Conservation (phyloP, 202 grass and related monocot genomes). For the Panicum hallii region DNA sequence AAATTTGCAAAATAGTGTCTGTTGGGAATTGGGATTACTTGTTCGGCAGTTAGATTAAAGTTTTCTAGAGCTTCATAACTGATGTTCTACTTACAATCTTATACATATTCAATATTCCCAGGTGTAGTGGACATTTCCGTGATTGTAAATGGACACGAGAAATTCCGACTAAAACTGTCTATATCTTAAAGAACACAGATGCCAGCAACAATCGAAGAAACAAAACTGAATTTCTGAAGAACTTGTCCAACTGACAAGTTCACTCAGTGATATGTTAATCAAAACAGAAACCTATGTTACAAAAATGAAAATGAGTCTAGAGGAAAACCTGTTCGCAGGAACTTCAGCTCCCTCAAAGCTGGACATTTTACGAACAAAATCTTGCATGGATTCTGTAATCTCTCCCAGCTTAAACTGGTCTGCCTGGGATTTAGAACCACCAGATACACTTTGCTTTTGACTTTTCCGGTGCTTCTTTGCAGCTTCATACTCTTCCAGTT, state of each 20-base stretch:
- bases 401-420: slow-evolving; percentile 81
- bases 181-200: background rate
- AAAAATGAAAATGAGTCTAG: slow-evolving; percentile 23
- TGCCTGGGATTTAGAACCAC: slow-evolving; percentile 51
- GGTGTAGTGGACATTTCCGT: background rate
- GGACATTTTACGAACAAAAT: slow-evolving; percentile 85
- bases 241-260: background rate
- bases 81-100: slow-evolving; percentile 4
- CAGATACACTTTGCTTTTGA: slow-evolving; percentile 52
- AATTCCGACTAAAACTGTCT: background rate
- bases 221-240: slow-evolving; percentile 11
- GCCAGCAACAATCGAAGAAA: slow-evolving; percentile 17
- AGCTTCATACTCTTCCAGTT: slow-evolving; percentile 79
- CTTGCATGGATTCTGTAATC: slow-evolving; percentile 84
- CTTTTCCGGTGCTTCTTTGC: slow-evolving; percentile 67
- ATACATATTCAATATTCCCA: slow-evolving; percentile 7
- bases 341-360: slow-evolving; percentile 95
- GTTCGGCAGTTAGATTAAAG: slow-evolving; percentile 22
- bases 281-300: background rate
- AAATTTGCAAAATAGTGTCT: background rate
- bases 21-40: background rate
- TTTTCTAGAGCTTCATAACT: background rate
- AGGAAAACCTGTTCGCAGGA: slow-evolving; percentile 75
- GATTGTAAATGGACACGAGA: background rate
- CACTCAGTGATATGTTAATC: background rate